These are phyloP conservation scores for Serendipita indica DNA, from an alignment of 768 basidiomycete genomes.

Conservation along the genomic window DNA sequence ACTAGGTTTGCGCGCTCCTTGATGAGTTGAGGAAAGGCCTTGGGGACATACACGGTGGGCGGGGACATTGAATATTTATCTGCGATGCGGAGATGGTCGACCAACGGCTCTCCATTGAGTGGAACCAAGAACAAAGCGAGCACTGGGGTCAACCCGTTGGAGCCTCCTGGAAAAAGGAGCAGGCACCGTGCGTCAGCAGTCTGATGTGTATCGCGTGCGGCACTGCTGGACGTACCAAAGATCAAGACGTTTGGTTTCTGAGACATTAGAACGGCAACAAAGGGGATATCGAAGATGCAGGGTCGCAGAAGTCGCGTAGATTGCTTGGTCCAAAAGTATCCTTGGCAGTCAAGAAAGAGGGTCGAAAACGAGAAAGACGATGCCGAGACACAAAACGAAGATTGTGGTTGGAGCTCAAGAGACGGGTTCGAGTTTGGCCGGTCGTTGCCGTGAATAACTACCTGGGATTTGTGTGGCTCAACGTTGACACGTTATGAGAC, in stretches of 20 bases:
- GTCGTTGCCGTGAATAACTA: too few relatives aligned
- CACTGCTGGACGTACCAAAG: conserved; percentile 39
- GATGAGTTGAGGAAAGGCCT: conserved; percentile 58
- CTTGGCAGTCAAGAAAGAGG: too few relatives aligned
- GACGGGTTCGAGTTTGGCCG: too few relatives aligned
- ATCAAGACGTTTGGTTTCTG: conserved; percentile 54
- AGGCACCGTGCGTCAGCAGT: conserved; percentile 6
- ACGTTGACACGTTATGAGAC: too few relatives aligned
- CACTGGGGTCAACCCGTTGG: conserved; percentile 64
- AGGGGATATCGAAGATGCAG: too few relatives aligned
- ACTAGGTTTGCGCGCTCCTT: conserved; percentile 38
- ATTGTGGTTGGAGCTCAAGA: too few relatives aligned
- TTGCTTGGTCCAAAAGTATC: too few relatives aligned
- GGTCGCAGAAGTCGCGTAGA: too few relatives aligned
- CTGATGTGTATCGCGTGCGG: conserved; percentile 12
- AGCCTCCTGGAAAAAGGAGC: conserved; percentile 38
- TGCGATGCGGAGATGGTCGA: conserved; percentile 56
- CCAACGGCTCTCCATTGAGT: conserved; percentile 47
- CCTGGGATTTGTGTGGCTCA: too few relatives aligned
- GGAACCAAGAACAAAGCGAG: conserved; percentile 57
- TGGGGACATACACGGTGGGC: conserved; percentile 65
- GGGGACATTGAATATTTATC: conserved; percentile 61
- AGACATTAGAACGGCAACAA: too few relatives aligned
- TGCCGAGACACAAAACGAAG: too few relatives aligned
- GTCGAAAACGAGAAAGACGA: too few relatives aligned